Conservation (phyloP, 805 yeast species). For the Citeromyces matritensis region DNA sequence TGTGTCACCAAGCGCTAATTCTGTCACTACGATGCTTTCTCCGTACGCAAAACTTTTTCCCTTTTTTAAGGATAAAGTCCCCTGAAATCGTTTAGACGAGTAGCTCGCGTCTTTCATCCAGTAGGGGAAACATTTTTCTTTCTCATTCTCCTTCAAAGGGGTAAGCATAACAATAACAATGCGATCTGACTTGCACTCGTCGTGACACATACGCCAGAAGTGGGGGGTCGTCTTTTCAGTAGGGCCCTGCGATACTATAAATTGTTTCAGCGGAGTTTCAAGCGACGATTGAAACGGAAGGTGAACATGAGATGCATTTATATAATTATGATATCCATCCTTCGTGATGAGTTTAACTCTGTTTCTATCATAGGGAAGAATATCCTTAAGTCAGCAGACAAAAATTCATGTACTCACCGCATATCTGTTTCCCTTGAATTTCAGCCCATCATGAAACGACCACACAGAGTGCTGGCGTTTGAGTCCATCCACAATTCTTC, state of each 20-base stretch:
- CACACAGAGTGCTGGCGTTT: no score
- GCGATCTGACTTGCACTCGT: conserved; percentile 7
- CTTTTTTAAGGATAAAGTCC: conserved; percentile 5
- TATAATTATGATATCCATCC: conserved; percentile 8
- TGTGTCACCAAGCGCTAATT: no score
- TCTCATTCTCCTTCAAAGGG: conserved; percentile 31
- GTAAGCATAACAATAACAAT: conserved; percentile 61
- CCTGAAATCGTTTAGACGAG: conserved; percentile 4
- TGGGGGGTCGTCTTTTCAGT: conserved; percentile 19
- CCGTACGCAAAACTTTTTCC: conserved; percentile 1
- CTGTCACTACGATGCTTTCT: conserved; percentile 1
- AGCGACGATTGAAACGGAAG: conserved; percentile 3
- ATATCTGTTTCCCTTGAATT: no score
- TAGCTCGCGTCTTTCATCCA: conserved; percentile 14
- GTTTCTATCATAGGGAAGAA: background rate
- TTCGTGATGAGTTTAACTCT: conserved; percentile 1
- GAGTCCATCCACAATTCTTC: no score
- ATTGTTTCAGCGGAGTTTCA: conserved; percentile 10
- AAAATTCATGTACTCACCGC: no score
- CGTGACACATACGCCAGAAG: conserved; percentile 27
- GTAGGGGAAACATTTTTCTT: conserved; percentile 23
- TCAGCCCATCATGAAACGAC: no score
- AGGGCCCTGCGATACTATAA: conserved; percentile 65
- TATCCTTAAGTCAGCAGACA: no score
- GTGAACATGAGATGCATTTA: conserved; percentile 19